Evolutionary conservation across 129 eudicot genomes (phyloP), one percentile per base, ranked within the genome.

Genomic region (Chrysanthemum seticuspe): DNA sequence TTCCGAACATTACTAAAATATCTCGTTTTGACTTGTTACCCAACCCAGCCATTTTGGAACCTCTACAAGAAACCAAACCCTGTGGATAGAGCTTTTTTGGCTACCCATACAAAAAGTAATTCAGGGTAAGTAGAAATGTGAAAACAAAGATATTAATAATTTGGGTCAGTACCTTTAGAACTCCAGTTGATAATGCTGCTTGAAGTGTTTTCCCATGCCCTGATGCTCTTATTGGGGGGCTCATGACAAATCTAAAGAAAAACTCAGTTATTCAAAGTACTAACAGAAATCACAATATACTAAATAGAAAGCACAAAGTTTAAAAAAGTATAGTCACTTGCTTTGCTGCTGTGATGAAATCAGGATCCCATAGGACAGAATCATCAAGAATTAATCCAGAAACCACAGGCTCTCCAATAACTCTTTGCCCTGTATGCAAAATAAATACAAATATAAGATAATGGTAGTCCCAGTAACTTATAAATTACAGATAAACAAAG

Each of bases 291-390:
- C 57, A 74, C 13, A 52, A 34, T 18, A 67, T 36, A 62, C 13
- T 51, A 6, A 62, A 47, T 68, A 72, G 45, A 51, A 65, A 23
- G 25, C 60, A 11, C 15, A 67, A 25, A 54, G 51, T 9, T 29
- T 54, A 67, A 27, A 68, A 61, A 75, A 58, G 36, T 14, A 79
- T 51, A 49, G 61, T 68, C 76, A 64, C 90, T 82, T 86, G 57
- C 99, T 84, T 95, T 48, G 99, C 91, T 25, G 99, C 99, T 58
- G 81, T 76, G 53, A 78, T 77, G 77, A 88, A 95, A 77, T 95
- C 99, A 73, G 97, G 94, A 83, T 95, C 88, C 99, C 97, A 95
- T 48, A 95, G 93, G 72, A 73, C 84, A 62, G 99, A 80, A 88
- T 95, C 97, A 62, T 95, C 83, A 66, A 95, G 88, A 78, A 86